These are phyloP conservation scores for Pseudozyma sp. DNA, from an alignment of 1,284 basidiomycete species.

Conservation along the genomic window DNA sequence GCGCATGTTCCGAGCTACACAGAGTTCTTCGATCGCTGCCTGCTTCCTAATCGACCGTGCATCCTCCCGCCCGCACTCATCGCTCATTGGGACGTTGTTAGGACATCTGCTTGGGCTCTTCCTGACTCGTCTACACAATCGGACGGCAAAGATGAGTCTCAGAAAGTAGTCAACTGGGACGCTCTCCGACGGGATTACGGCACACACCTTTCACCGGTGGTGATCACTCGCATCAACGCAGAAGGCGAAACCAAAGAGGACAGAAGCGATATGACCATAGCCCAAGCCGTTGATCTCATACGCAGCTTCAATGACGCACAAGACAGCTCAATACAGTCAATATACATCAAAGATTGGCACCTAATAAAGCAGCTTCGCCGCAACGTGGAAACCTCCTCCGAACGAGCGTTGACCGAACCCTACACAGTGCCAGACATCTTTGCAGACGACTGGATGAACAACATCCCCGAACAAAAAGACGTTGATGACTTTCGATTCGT, in stretches of 20 bases:
- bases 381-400: slow-evolving; percentile 24
- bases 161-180: slow-evolving; percentile 28
- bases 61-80: slow-evolving; percentile 44
- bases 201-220: slow-evolving; percentile 42
- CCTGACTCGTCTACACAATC: neutral
- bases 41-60: slow-evolving; percentile 53
- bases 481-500: slow-evolving; percentile 71
- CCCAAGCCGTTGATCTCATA: slow-evolving; percentile 38
- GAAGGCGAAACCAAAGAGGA: slow-evolving; percentile 10
- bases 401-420: slow-evolving; percentile 45
- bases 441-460: slow-evolving; percentile 72
- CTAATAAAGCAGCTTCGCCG: slow-evolving; percentile 66
- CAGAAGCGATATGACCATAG: slow-evolving; percentile 36
- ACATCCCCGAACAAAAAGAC: slow-evolving; percentile 16
- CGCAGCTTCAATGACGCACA: neutral
- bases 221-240: slow-evolving; percentile 8
- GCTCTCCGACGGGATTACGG: slow-evolving; percentile 29
- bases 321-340: slow-evolving; percentile 24
- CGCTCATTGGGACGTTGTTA: slow-evolving; percentile 20
- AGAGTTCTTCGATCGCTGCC: slow-evolving; percentile 37
- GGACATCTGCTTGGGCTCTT: slow-evolving; percentile 2
- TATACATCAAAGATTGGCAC: slow-evolving; percentile 76
- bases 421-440: slow-evolving; percentile 72
- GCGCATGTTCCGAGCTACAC: slow-evolving; percentile 35
- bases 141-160: neutral